Base-by-base conservation (phyloP, 2,329 filamentous ascomycete species). In the Ophidiomyces ophidiicola region DNA sequence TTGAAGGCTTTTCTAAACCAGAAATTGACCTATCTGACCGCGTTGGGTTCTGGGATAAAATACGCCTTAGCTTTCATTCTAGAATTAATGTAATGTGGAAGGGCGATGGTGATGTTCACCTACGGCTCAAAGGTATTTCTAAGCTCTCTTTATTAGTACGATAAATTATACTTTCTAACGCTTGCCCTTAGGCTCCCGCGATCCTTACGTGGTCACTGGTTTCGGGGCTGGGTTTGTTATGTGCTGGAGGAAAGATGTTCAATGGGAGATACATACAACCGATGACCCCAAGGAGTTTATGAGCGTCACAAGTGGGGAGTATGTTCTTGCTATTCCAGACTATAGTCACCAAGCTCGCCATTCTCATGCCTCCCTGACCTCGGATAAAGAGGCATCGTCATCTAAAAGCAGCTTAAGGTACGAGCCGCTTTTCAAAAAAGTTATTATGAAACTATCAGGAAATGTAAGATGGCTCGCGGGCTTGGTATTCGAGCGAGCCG, bases 21-120 rank as follows among this genome's bases (percentile, higher is more conserved):
- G 87, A 88, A 46, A 70, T 94, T 19, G 92, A 98, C 57, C 81
- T 83, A 1, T 96, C 90, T 0, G 92, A 98, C 48, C 74, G 82
- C 41, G 85, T 93, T 32, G 90, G 90, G 2, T 98, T 98, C 65
- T 98, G 90, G 90, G 90, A 98, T 63, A 98, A 98, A 68, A 87
- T 98, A 36, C 74, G 90, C 39, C 71, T 98, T 25, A 87, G 80
- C 51, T 93, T 94, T 58, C 90, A 98, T 60, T 96, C 92, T 1
- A 77, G 85, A 14, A 76, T 96, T 43, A 80, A 80, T 37, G 76
- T 94, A 23, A 75, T 84, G 3, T 98, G 92, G 90, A 90, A 84
- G 54, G 87, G 85, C 7, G 88, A 94, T 56, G 92, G 92, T 4
- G 88, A 96, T 61, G 83, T 98, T 23, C 90, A 96, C 57, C 69